Evolutionary conservation across 2,329 filamentous ascomycete species (phyloP), one percentile per base, ranked within the genome.

Genomic region (Cladosporium oxysporum): DNA sequence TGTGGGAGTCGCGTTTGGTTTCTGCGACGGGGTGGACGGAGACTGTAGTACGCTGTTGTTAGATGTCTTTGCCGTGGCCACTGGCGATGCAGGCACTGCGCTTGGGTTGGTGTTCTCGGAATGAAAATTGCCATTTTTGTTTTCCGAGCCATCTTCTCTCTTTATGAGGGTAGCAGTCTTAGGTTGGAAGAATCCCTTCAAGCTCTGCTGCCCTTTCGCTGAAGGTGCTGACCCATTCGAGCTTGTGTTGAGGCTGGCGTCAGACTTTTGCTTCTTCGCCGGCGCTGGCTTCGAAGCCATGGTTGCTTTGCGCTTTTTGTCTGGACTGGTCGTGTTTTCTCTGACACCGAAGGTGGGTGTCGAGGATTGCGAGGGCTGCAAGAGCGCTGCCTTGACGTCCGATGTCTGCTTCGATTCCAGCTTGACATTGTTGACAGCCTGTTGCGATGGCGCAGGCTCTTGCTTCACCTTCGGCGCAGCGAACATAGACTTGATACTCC

Each of bases 401-500:
- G n/a, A 12, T 14, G 21, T 33, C 28, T 37, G 8, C 6, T 35
- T 44, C 14, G 10, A 26, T 10, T 28, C 12, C 16, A 14, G 5
- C 21, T 52, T 53, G 49, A 33, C 41, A 28, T 23, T 16, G n/a
- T 53, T 47, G 18, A 12, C 33, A 35, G 14, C 14, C 44, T 67
- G 57, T 58, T 67, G 62, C 14, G 57, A 28, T 7, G 37, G 16
- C 37, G 37, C 6, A 21, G 37, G 35, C 11, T 66, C 64, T 5
- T 65, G 62, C 58, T 85, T 88, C 29, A 67, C n/a, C 2, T 58
- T 64, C 18, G 74, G 72, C 16, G 71, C 73, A 66, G 83, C 83
- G 75, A 98, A 97, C 95, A 99, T 98, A 74, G 96, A 93, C 71
- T 90, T 91, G 74, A 99, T 97, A 75, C 83, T 97, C 70, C 87